These are phyloP conservation scores for Pluteus cervinus DNA, from an alignment of 768 basidiomycete genomes.

Conservation along the genomic window DNA sequence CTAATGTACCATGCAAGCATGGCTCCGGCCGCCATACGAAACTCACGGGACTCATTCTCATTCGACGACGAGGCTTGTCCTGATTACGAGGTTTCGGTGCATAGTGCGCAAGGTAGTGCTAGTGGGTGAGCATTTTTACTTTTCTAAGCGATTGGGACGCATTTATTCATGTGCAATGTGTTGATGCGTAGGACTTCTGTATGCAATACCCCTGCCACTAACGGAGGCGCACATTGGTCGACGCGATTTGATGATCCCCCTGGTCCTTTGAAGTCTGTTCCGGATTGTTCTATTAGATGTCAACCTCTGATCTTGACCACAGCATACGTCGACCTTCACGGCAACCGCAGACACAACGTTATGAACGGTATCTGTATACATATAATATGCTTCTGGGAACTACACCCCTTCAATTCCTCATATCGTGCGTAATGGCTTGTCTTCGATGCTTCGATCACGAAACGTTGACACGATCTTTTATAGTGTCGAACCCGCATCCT, in stretches of 20 bases:
- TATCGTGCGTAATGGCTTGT: conserved; percentile 35
- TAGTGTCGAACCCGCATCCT: conserved; percentile 41
- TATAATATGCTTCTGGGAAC: conserved; percentile 40
- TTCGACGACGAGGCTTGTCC: conserved; percentile 34
- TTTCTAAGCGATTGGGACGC: conserved; percentile 10
- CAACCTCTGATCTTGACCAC: conserved; percentile 7
- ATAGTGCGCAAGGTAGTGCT: no score
- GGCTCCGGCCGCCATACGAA: no score
- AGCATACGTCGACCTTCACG: conserved; percentile 10
- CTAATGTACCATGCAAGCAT: no score
- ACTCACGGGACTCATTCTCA: no score
- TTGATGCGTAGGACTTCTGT: neutral
- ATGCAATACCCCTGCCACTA: conserved; percentile 7
- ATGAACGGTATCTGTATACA: conserved; percentile 46
- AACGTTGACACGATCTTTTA: no score
- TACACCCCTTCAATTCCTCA: conserved; percentile 41
- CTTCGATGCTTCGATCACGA: no score
- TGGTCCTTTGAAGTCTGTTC: conserved; percentile 2
- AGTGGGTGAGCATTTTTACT: conserved; percentile 26
- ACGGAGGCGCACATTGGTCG: conserved; percentile 17
- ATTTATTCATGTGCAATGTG: conserved; percentile 13
- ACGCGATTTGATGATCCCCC: neutral
- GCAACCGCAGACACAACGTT: conserved; percentile 19
- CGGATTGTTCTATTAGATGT: conserved; percentile 1
- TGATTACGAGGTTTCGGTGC: conserved; percentile 31